Percentiles rank a stretch among this genome's conserved stretches.
Conservation (phyloP, 2,329 filamentous ascomycete species). For the Teratosphaeriaceae sp. region DNA sequence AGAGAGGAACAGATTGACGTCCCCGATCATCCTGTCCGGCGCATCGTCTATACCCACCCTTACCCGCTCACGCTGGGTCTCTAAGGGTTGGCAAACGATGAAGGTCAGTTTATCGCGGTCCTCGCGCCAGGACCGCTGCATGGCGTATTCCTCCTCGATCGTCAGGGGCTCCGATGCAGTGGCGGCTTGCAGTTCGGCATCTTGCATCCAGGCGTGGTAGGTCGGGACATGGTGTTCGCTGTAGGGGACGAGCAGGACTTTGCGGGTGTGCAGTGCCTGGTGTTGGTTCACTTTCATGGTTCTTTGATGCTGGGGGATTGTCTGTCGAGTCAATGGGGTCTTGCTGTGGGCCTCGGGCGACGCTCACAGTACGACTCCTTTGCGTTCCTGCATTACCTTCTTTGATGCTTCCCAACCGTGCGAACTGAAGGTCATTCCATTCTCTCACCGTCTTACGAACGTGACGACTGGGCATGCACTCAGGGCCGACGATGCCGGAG, state of each 20-base stretch:
- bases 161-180: slow-evolving; percentile 83
- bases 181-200: slow-evolving; percentile 70
- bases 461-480: too few species aligned
- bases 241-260: slow-evolving; percentile 76
- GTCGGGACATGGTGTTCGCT: slow-evolving; percentile 69
- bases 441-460: too few species aligned
- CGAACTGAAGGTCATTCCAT: too few species aligned
- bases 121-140: slow-evolving; percentile 80
- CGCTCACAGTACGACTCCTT: too few species aligned
- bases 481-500: too few species aligned
- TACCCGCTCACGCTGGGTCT: slow-evolving; percentile 16
- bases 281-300: slow-evolving; percentile 38
- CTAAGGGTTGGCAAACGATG: slow-evolving; percentile 61
- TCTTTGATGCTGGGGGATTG: not conserved
- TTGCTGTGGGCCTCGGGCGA: too few species aligned
- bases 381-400: too few species aligned
- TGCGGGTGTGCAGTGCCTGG: slow-evolving; percentile 43
- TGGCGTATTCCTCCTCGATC: slow-evolving; percentile 76
- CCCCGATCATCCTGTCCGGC: slow-evolving; percentile 42
- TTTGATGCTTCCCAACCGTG: too few species aligned
- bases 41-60: slow-evolving; percentile 46
- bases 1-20: slow-evolving; percentile 64
- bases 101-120: slow-evolving; percentile 88
- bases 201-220: slow-evolving; percentile 91
- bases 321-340: too few species aligned